Base-by-base conservation (phyloP, 768 basidiomycete genomes). In the Mycena vitilis region DNA sequence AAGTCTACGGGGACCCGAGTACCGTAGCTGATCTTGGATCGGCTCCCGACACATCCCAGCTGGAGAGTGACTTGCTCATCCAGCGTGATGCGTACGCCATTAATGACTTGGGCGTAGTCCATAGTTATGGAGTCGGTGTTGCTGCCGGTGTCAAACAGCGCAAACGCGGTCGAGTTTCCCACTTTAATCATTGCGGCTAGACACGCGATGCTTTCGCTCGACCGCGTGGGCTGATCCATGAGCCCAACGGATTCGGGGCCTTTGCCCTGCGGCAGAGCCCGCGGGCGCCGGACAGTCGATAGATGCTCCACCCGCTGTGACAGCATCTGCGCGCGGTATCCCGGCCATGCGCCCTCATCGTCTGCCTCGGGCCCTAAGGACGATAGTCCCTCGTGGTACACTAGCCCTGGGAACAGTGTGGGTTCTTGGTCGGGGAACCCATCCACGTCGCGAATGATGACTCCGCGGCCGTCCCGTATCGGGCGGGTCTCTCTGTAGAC, bases 201-300 rank as follows among this genome's bases (percentile, higher is more conserved):
- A 18, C 44, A 45, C 12, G 44, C 18, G 6, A 45, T 45, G 8
- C 8, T 20, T 18, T 45, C 18, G n/a, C n/a, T n/a, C n/a, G n/a
- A n/a, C n/a, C n/a, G n/a, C n/a, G n/a, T n/a, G n/a, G n/a, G n/a
- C n/a, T 45, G 44, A 16, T 45, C 44, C 44, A 45, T 45, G 5
- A 45, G 10, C 44, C 44, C 44, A 9, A 45, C 20, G 12, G 44
- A 45, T 79, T 65, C 68, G 11, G 44, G 44, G 20, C 20, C 20
- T 20, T 16, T 16, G 44, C 12, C 18, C 6, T 5, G 20, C 12
- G 44, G 44, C 18, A 45, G 20, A 9, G 44, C 44, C 11, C 44
- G 44, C 12, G 44, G 44, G 15, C 15, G 44, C 12, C 18, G 44
- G 10, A 45, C 15, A 10, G 44, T 9, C 8, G 44, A n/a, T 22